phyloP scores from a whole-genome alignment of 768 basidiomycete species.

The Pulveroboletus frians region DNA sequence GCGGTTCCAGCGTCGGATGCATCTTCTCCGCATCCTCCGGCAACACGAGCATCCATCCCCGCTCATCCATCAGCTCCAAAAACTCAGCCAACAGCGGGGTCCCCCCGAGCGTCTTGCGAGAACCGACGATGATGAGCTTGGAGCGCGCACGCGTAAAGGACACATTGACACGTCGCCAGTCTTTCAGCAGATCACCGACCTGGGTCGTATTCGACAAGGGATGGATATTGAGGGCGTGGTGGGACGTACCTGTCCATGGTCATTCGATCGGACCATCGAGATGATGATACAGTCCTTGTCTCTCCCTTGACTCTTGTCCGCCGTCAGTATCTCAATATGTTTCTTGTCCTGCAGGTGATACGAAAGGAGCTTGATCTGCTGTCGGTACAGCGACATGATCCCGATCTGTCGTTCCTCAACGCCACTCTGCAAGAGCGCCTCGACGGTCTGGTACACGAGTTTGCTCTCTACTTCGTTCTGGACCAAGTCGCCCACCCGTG shows the following conservation, averaged over 20 bases:
- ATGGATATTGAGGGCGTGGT: neutral
- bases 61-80: slow-evolving; percentile 67
- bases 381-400: slow-evolving; percentile 87
- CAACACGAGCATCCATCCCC: slow-evolving; percentile 66
- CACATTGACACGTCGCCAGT: slow-evolving; percentile 96
- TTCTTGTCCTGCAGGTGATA: slow-evolving; percentile 52
- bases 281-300: slow-evolving; percentile 96
- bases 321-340: slow-evolving; percentile 81
- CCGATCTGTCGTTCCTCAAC: slow-evolving; percentile 70
- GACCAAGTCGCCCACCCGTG: slow-evolving; percentile 79
- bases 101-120: slow-evolving; percentile 64
- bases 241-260: slow-evolving; percentile 59
- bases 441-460: slow-evolving; percentile 60
- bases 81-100: slow-evolving; percentile 67
- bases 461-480: slow-evolving; percentile 83
- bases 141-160: slow-evolving; percentile 89
- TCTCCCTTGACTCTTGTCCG: slow-evolving; percentile 89
- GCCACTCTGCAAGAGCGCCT: slow-evolving; percentile 61
- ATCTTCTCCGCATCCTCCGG: slow-evolving; percentile 47
- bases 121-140: slow-evolving; percentile 90
- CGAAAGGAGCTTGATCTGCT: slow-evolving; percentile 87
- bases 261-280: slow-evolving; percentile 88
- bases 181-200: slow-evolving; percentile 90
- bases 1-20: slow-evolving; percentile 38
- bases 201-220: slow-evolving; percentile 24